Percentiles rank a stretch among this genome's conserved stretches.
Evolutionary conservation across 2,329 filamentous ascomycete genomes (phyloP).

Genomic region (Sporothrix luriei): DNA sequence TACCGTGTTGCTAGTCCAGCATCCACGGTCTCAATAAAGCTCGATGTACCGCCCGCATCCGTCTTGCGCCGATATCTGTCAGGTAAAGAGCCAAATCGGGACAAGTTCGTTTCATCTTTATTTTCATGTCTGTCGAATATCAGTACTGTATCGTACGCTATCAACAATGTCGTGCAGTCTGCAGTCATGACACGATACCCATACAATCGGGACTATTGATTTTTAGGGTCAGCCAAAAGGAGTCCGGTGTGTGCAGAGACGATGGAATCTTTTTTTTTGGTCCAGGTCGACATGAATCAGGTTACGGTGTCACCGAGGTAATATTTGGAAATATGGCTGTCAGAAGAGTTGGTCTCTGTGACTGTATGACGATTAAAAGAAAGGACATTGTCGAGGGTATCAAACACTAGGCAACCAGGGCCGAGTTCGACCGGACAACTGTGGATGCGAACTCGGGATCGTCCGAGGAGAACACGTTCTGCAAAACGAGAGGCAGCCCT

Average conservation of each 20-base stretch:
- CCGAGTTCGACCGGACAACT: background rate
- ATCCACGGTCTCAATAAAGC: background rate
- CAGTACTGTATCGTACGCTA: background rate
- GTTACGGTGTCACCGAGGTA: background rate
- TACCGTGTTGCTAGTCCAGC: background rate
- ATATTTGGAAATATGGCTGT: too few relatives aligned
- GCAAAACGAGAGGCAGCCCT: background rate
- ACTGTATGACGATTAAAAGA: background rate
- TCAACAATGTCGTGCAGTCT: background rate
- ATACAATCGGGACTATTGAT: background rate
- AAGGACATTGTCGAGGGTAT: background rate
- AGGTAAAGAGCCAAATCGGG: background rate
- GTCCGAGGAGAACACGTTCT: background rate
- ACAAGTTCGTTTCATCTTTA: background rate
- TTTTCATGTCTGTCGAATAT: background rate
- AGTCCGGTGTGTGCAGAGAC: background rate
- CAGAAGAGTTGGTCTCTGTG: background rate
- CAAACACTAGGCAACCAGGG: background rate
- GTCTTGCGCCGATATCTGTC: background rate
- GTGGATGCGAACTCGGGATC: background rate
- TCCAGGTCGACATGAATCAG: background rate
- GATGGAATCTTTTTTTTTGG: background rate
- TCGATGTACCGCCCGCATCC: background rate
- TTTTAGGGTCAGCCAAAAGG: background rate
- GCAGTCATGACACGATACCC: background rate